A percentile compares a stretch with the other conserved stretches of the same genome.
Conservation (phyloP, 441 rosid genomes). For the Euphorbia celastroides region DNA sequence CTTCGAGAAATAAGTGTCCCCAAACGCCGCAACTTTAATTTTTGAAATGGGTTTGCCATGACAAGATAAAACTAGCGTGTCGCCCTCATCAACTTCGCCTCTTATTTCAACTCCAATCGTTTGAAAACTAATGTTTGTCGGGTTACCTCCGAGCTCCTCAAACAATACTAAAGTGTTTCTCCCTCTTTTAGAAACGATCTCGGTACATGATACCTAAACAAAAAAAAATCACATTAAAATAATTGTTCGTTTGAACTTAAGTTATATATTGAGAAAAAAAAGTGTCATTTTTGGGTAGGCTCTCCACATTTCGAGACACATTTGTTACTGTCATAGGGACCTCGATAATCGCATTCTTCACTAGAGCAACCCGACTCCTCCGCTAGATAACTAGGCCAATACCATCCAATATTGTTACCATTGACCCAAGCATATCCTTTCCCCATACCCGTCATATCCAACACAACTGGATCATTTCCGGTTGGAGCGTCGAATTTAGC, state of each 20-base stretch:
- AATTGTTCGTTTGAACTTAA: too few species aligned
- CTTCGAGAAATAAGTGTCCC: slow-evolving; percentile 40
- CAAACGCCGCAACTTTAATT: slow-evolving; percentile 48
- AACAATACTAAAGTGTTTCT: slow-evolving; percentile 52
- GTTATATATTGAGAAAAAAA: too few species aligned
- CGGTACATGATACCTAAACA: slow-evolving; percentile 68
- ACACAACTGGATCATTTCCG: slow-evolving; percentile 45
- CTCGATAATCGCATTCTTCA: slow-evolving; percentile 45
- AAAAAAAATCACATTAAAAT: too few species aligned
- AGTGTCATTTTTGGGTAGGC: slow-evolving; percentile 71
- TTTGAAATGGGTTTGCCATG: slow-evolving; percentile 37
- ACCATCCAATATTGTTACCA: slow-evolving; percentile 52
- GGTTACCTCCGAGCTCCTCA: slow-evolving; percentile 71
- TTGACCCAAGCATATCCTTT: slow-evolving; percentile 73
- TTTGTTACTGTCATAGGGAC: slow-evolving; percentile 33
- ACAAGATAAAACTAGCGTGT: slow-evolving; percentile 46
- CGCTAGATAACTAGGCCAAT: slow-evolving; percentile 50
- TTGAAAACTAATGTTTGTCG: slow-evolving; percentile 33
- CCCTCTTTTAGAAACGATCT: slow-evolving; percentile 44
- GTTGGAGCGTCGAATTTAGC: slow-evolving; percentile 53
- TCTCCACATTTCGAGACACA: slow-evolving; percentile 51
- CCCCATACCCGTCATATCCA: slow-evolving; percentile 56
- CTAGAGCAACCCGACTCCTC: slow-evolving; percentile 31
- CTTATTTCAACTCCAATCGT: slow-evolving; percentile 33
- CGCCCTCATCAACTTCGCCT: slow-evolving; percentile 32